A percentile compares a stretch with the other conserved stretches of the same genome.
phyloP scores from a whole-genome alignment of 345 rosid genomes.

The Sisymbrium irio region DNA sequence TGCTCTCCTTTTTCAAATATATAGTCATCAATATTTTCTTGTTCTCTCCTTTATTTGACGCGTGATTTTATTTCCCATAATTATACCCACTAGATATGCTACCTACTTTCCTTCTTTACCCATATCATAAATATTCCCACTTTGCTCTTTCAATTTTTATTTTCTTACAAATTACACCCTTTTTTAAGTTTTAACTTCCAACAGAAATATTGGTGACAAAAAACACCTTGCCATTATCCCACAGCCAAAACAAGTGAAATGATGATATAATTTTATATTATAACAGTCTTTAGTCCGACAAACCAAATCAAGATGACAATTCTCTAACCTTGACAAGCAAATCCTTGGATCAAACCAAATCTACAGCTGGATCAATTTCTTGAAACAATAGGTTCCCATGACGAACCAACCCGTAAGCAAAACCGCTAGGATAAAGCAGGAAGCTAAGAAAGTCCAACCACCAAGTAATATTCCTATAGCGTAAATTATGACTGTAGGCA shows the following conservation, averaged over 20 bases:
- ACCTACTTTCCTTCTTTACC: conserved; percentile 2
- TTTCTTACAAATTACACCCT: neutral
- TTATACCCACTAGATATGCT: conserved; percentile 12
- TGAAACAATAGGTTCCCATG: conserved; percentile 75
- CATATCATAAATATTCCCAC: conserved; percentile 15
- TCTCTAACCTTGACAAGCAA: neutral
- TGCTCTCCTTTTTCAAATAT: neutral
- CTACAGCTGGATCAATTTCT: conserved; percentile 67
- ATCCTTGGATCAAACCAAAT: neutral
- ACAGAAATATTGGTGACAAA: neutral
- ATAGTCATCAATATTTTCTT: neutral
- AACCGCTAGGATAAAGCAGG: conserved; percentile 49
- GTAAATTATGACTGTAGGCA: conserved; percentile 53
- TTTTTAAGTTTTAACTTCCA: neutral
- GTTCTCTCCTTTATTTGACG: conserved; percentile 8
- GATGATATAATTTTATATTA: neutral
- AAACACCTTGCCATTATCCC: neutral
- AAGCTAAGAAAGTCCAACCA: conserved; percentile 54
- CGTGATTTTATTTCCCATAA: conserved; percentile 30
- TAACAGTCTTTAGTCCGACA: neutral
- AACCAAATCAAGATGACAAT: conserved; percentile 1
- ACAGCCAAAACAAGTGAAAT: neutral
- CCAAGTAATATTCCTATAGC: conserved; percentile 59
- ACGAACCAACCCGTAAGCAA: conserved; percentile 80
- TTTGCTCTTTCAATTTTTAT: neutral